Evolutionary conservation across 2,329 filamentous ascomycete species (phyloP).

Genomic region (Hymenoscyphus infarciens): DNA sequence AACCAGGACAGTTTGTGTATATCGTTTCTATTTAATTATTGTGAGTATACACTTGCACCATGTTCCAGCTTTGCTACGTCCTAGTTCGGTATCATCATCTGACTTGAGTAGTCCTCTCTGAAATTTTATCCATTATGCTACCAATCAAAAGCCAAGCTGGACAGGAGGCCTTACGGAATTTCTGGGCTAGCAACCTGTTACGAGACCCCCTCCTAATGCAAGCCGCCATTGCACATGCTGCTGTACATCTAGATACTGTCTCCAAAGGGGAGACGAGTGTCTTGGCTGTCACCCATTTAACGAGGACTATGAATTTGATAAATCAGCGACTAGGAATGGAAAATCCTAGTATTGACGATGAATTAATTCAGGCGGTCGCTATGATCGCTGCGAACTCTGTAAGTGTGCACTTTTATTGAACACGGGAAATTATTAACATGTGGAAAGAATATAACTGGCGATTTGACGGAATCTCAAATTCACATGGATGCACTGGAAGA

Average conservation of each 20-base stretch:
- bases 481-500: constrained; percentile 2
- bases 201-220: constrained; percentile 4
- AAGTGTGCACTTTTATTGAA: neutral
- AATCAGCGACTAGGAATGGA: constrained; percentile 3
- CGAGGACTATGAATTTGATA: constrained; percentile 3
- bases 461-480: neutral
- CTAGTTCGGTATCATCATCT: neutral
- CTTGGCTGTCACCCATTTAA: constrained; percentile 1
- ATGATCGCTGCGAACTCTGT: constrained; percentile 1
- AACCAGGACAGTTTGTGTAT: neutral
- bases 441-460: neutral
- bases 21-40: constrained; percentile 7
- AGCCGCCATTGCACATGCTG: constrained; percentile 8
- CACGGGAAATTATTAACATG: no score
- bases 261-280: neutral
- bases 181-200: constrained; percentile 4
- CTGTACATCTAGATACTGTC: constrained; percentile 1
- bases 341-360: neutral
- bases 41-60: neutral
- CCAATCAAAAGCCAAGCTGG: neutral
- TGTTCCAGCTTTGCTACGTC: neutral
- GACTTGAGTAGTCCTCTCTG: neutral
- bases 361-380: constrained; percentile 1
- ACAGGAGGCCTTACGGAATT: neutral
- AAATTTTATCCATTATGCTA: constrained; percentile 8